Base-by-base conservation (phyloP, 495 filamentous ascomycete species). In the Tuber indicum region DNA sequence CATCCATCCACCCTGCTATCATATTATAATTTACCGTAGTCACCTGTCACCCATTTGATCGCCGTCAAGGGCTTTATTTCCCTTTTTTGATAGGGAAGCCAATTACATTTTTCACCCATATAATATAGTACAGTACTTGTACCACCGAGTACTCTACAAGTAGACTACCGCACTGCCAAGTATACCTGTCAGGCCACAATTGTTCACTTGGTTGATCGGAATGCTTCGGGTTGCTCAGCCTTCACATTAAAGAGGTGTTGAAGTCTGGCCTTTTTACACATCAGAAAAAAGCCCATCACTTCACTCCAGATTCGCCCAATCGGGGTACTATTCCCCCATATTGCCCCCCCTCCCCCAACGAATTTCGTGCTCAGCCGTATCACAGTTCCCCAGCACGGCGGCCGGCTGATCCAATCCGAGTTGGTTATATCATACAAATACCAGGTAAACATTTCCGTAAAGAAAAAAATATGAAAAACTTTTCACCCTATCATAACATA, bases 401-500 rank as follows among this genome's bases (percentile, higher is more conserved):
- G 32, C 58, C 58, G 26, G 32, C 36, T 36, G 14, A 17, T 66
- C 32, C 58, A 17, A 17, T 32, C 58, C 58, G 32, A 17, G 26
- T 36, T 7, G 4, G 26, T 26, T 62, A 66, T 66, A 66, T 66
- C 58, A 36, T 66, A 66, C 58, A 66, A 66, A 66, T 66, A 66
- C 58, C 26, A 4, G 26, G 9, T 6, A 66, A 36, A 32, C 26
- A 17, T 66, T 66, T 36, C 10, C 58, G 58, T 17, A 66, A 36
- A 17, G 9, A 66, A 66, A 17, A 66, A 66, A 62, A 32, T 0
- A 36, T 52, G 8, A 36, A 66, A 66, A 17, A 32, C 58, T 36
- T 66, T 66, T 66, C 52, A 12, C 58, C 58, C 32, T 66, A 66
- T 66, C 58, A 32, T 66, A 66, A 36, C 58, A 66, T 26, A 62